A percentile compares a stretch with the other conserved stretches of the same genome.
These are phyloP conservation scores for Globisporangium sylvaticum DNA, from an alignment of 352 stramenopile genomes.

Conservation along the genomic window DNA sequence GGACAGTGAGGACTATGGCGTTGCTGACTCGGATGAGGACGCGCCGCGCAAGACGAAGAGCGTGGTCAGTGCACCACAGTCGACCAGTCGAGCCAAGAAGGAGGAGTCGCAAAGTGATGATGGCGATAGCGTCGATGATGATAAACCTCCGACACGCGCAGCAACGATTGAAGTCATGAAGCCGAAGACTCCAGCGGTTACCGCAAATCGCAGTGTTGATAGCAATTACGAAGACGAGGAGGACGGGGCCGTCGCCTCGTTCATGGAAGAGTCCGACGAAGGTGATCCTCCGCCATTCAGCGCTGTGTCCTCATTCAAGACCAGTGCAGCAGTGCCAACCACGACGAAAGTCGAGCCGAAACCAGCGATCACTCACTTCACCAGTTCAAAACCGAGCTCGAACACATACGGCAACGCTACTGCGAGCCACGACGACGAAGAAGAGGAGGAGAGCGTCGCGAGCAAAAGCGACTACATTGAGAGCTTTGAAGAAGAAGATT, in stretches of 20 bases:
- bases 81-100: background rate
- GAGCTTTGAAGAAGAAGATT: constrained; percentile 11
- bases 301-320: background rate
- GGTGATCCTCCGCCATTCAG: constrained; percentile 14
- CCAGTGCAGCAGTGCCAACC: background rate
- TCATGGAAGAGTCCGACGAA: constrained; percentile 18
- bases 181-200: background rate
- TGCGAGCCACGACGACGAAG: constrained; percentile 16
- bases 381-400: background rate
- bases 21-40: background rate
- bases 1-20: constrained; percentile 11
- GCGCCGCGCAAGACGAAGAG: background rate
- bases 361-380: background rate
- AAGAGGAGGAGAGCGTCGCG: constrained; percentile 25
- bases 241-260: constrained; percentile 12
- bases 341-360: background rate
- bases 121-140: background rate
- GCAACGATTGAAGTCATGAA: background rate
- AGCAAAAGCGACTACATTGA: constrained; percentile 32
- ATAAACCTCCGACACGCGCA: background rate
- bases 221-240: constrained; percentile 13
- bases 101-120: constrained; percentile 11
- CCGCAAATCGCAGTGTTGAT: constrained; percentile 2
- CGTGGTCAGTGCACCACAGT: background rate
- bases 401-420: constrained; percentile 1